Evolutionary conservation across 192 early-diverging fungal species (phyloP).

Genomic region (Thamnidium elegans): DNA sequence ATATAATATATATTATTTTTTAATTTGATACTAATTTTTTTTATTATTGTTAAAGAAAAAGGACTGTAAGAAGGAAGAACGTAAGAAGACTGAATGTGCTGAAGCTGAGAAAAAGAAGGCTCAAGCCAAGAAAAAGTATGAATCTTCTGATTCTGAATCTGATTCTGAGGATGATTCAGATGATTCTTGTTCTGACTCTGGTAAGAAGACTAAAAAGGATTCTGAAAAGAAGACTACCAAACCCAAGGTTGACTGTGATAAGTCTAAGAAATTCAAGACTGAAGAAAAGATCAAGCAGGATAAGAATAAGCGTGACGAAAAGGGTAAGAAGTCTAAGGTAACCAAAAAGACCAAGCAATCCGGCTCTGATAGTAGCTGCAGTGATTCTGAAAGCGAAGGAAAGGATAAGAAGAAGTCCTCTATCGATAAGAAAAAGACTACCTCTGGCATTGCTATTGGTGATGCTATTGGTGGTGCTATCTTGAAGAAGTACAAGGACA

Average conservation of each 20-base stretch:
- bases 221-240: background rate
- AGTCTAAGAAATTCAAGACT: background rate
- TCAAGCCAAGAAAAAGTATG: background rate
- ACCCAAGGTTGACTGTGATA: background rate
- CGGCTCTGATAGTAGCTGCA: background rate
- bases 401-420: conserved; percentile 13
- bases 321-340: background rate
- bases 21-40: background rate
- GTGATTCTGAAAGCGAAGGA: background rate
- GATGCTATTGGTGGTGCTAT: background rate
- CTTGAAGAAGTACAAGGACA: background rate
- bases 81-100: background rate
- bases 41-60: background rate
- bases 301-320: background rate
- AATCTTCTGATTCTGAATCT: background rate
- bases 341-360: conserved; percentile 1
- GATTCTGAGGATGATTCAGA: background rate
- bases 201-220: conserved; percentile 1
- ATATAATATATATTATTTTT: background rate
- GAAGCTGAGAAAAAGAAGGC: background rate
- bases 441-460: background rate
- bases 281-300: background rate
- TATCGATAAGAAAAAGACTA: background rate
- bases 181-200: background rate
- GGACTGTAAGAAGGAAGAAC: background rate